Evolutionary conservation across 2,329 filamentous ascomycete species (phyloP).

Genomic region (Neofusicoccum sp.): DNA sequence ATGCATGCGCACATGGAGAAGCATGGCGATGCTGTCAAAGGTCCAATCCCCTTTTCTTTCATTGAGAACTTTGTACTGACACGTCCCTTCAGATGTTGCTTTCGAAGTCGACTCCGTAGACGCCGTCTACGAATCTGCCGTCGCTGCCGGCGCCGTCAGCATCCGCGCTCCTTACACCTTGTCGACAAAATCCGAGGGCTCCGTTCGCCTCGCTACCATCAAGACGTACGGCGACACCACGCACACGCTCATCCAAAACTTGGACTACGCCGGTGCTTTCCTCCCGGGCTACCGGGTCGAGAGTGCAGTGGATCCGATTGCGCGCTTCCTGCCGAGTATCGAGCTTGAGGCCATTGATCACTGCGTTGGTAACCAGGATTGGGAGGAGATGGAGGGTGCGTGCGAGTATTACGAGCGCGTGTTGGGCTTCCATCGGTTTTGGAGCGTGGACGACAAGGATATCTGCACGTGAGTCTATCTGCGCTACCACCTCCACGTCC

Average conservation of each 20-base stretch:
- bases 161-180: slow-evolving; percentile 59
- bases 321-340: slow-evolving; percentile 60
- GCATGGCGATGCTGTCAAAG: slow-evolving; percentile 89
- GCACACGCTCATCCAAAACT: slow-evolving; percentile 80
- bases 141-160: slow-evolving; percentile 61
- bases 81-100: slow-evolving; percentile 63
- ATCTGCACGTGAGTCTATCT: slow-evolving; percentile 64
- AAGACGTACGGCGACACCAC: slow-evolving; percentile 93
- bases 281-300: slow-evolving; percentile 75
- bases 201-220: slow-evolving; percentile 74
- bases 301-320: slow-evolving; percentile 46
- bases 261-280: slow-evolving; percentile 70
- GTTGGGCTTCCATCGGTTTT: slow-evolving; percentile 94
- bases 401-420: slow-evolving; percentile 79
- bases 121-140: slow-evolving; percentile 72
- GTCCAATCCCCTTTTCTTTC: background rate
- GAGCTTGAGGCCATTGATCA: slow-evolving; percentile 80
- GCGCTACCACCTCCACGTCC: background rate
- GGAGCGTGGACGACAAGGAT: slow-evolving; percentile 90
- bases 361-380: slow-evolving; percentile 96
- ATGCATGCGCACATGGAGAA: slow-evolving; percentile 80
- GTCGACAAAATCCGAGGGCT: slow-evolving; percentile 59
- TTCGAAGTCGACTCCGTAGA: slow-evolving; percentile 91
- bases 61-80: background rate
- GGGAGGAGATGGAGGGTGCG: slow-evolving; percentile 75